A percentile compares a stretch with the other conserved stretches of the same genome.
These are phyloP conservation scores for Lathyrus sativus DNA, from an alignment of 306 rosid species.

Conservation along the genomic window DNA sequence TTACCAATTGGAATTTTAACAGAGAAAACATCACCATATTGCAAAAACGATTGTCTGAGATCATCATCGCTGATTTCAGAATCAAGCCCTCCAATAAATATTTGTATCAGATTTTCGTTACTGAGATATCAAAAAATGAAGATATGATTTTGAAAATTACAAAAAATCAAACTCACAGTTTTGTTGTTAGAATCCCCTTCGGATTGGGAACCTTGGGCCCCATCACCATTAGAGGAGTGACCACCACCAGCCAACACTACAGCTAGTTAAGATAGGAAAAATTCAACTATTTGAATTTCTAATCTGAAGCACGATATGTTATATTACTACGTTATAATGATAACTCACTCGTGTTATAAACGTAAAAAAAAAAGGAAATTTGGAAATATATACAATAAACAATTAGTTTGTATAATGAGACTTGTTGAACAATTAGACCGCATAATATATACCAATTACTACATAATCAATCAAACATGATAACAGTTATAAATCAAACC, in stretches of 20 bases:
- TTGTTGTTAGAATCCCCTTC: constrained; percentile 82
- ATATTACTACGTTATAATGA: constrained; percentile 19
- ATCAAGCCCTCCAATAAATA: constrained; percentile 98
- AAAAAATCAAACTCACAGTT: constrained; percentile 68
- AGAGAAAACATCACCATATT: constrained; percentile 87
- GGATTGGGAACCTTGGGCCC: constrained; percentile 76
- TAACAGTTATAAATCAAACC: too few relatives aligned
- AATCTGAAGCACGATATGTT: too few relatives aligned
- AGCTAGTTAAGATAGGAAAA: too few relatives aligned
- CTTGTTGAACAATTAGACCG: too few relatives aligned
- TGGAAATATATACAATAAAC: constrained; percentile 25
- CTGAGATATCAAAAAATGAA: constrained; percentile 17
- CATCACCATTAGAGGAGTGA: constrained; percentile 67
- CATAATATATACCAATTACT: too few relatives aligned
- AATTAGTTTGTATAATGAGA: too few relatives aligned
- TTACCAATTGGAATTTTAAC: constrained; percentile 94
- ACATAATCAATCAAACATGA: too few relatives aligned
- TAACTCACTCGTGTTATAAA: too few relatives aligned
- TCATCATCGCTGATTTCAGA: constrained; percentile 89
- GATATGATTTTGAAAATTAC: constrained; percentile 15
- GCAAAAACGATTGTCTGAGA: constrained; percentile 86
- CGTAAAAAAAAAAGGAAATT: too few relatives aligned
- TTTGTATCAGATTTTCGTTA: constrained; percentile 51
- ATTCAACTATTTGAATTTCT: too few relatives aligned
- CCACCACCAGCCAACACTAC: constrained; percentile 86